Percentiles rank a stretch among this genome's conserved stretches.
Conservation (phyloP, 2,329 filamentous ascomycete genomes). For the Venturia pyrina region DNA sequence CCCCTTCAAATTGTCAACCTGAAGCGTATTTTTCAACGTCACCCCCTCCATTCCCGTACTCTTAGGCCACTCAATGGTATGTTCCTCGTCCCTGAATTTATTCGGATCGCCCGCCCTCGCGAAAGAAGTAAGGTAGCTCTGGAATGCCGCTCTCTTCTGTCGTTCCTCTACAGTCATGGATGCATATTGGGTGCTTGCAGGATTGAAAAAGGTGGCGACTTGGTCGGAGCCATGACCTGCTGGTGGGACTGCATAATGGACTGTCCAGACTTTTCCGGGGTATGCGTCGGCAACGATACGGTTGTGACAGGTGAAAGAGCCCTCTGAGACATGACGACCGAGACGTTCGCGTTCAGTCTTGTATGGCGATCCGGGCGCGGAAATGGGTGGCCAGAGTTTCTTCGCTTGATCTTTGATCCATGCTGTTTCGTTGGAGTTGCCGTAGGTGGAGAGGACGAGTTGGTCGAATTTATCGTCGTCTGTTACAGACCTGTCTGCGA, state of each 20-base stretch:
- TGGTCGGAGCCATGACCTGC: constrained; percentile 31
- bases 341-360: constrained; percentile 21
- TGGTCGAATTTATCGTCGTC: constrained; percentile 24
- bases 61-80: constrained; percentile 6
- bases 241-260: constrained; percentile 33
- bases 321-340: constrained; percentile 24
- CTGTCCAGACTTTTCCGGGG: constrained; percentile 26
- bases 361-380: constrained; percentile 23
- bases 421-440: constrained; percentile 21
- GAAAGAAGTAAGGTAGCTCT: neutral
- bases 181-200: constrained; percentile 6
- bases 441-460: constrained; percentile 24
- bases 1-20: neutral
- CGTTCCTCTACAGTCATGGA: neutral
- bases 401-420: neutral
- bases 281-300: constrained; percentile 30
- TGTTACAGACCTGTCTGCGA: constrained; percentile 18
- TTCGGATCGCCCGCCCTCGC: constrained; percentile 1
- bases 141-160: neutral
- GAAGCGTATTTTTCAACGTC: constrained; percentile 2
- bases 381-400: constrained; percentile 10
- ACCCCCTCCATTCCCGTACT: neutral
- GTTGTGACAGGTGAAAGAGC: constrained; percentile 22
- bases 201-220: constrained; percentile 28
- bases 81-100: neutral